Conservation (phyloP, 495 filamentous ascomycete genomes). For the Letharia columbiana region DNA sequence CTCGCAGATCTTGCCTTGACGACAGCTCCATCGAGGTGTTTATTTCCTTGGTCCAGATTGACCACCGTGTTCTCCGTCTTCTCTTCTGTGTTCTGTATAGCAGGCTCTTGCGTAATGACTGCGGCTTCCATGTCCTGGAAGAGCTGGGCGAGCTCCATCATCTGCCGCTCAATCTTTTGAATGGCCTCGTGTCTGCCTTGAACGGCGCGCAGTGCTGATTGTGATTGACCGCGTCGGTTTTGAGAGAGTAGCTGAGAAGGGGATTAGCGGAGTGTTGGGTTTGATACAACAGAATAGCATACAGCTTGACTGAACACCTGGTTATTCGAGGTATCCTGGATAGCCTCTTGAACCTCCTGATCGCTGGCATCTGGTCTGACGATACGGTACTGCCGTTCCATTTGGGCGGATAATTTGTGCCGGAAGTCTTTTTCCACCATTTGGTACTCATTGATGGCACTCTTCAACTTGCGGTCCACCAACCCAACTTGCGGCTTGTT, state of each 20-base stretch:
- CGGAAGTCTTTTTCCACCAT: conserved; percentile 65
- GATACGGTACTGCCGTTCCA: conserved; percentile 82
- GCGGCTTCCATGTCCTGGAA: conserved; percentile 79
- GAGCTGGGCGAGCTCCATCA: conserved; percentile 74
- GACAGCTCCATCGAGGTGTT: conserved; percentile 68
- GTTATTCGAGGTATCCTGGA: conserved; percentile 57
- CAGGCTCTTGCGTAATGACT: conserved; percentile 72
- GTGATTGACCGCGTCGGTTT: conserved; percentile 71
- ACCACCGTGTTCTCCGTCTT: conserved; percentile 69
- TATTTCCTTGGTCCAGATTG: conserved; percentile 73
- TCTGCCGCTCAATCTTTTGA: conserved; percentile 79
- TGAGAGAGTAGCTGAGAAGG: conserved; percentile 44
- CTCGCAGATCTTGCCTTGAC: conserved; percentile 67
- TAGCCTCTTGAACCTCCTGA: conserved; percentile 66
- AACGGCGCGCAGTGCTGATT: conserved; percentile 65
- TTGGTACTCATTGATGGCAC: conserved; percentile 72
- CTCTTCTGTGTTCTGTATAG: conserved; percentile 68
- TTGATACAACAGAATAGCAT: conserved; percentile 33
- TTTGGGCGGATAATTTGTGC: conserved; percentile 68
- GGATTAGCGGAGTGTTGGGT: conserved; percentile 15
- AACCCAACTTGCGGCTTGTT: conserved; percentile 72
- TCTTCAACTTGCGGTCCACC: conserved; percentile 68
- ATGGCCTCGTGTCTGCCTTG: conserved; percentile 79
- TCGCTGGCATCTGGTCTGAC: conserved; percentile 78
- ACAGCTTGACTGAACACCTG: conserved; percentile 76